Evolutionary conservation across 345 rosid species (phyloP).

Genomic region (Limnanthes douglasii): DNA sequence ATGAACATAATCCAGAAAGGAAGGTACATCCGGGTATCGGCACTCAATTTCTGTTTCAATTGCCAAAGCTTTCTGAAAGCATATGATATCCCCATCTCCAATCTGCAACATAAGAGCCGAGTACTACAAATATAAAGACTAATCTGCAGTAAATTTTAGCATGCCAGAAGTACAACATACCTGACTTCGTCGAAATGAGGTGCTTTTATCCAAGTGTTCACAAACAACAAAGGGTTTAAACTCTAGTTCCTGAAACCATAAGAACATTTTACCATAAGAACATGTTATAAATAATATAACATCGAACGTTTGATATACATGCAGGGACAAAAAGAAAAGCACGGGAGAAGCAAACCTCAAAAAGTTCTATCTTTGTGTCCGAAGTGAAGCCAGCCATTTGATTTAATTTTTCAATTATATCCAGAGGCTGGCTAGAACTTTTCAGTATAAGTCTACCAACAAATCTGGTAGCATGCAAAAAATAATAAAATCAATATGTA

Average conservation of each 20-base stretch:
- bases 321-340: background rate
- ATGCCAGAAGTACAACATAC: conserved; percentile 22
- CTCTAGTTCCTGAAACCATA: conserved; percentile 47
- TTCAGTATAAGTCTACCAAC: conserved; percentile 51
- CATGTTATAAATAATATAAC: conserved; percentile 6
- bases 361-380: conserved; percentile 55
- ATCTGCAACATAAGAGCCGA: conserved; percentile 35
- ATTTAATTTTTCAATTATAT: conserved; percentile 36
- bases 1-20: conserved; percentile 56
- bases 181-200: conserved; percentile 40
- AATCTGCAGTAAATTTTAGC: background rate
- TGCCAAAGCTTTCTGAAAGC: conserved; percentile 40
- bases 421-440: conserved; percentile 34
- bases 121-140: conserved; percentile 7
- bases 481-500: background rate
- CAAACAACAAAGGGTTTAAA: conserved; percentile 60
- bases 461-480: conserved; percentile 29
- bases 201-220: conserved; percentile 39
- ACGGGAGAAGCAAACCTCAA: conserved; percentile 33
- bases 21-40: conserved; percentile 47
- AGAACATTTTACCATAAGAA: background rate
- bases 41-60: conserved; percentile 19
- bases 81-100: conserved; percentile 67
- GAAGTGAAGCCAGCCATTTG: conserved; percentile 57
- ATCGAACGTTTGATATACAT: conserved; percentile 1